These are phyloP conservation scores for Dactylellina parvicollis DNA, from an alignment of 2,329 filamentous ascomycete genomes.

Conservation along the genomic window DNA sequence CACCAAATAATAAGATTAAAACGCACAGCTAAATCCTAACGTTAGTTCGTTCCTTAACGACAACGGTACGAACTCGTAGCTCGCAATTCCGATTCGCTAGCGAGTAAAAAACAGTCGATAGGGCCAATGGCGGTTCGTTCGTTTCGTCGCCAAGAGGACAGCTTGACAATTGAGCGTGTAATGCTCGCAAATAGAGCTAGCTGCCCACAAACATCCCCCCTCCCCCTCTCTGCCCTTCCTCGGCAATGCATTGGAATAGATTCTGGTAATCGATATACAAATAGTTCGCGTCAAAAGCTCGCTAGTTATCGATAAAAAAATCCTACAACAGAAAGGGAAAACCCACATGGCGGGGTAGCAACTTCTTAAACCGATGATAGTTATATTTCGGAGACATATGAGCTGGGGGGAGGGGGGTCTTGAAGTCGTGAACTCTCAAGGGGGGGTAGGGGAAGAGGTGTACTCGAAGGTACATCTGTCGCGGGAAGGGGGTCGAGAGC, in stretches of 20 bases:
- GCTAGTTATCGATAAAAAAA: too few relatives aligned
- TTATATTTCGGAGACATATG: constrained; percentile 26
- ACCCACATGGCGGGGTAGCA: constrained; percentile 33
- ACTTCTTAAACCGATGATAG: constrained; percentile 19
- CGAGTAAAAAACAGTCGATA: too few relatives aligned
- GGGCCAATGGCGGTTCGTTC: neutral
- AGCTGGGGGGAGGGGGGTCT: constrained; percentile 11
- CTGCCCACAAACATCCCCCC: neutral
- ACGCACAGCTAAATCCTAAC: too few relatives aligned
- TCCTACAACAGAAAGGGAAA: too few relatives aligned
- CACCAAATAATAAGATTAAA: too few relatives aligned
- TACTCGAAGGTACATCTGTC: constrained; percentile 45
- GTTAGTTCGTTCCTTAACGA: too few relatives aligned
- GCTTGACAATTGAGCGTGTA: constrained; percentile 25
- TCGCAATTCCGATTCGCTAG: too few relatives aligned
- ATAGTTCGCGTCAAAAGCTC: too few relatives aligned
- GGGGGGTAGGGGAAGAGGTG: constrained; percentile 32
- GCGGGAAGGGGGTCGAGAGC: constrained; percentile 24
- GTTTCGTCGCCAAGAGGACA: constrained; percentile 28
- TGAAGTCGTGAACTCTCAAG: neutral
- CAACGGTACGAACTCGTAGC: too few relatives aligned
- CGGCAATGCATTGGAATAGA: constrained; percentile 28
- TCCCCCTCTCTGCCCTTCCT: neutral
- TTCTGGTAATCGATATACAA: constrained; percentile 44
- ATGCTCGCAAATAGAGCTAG: constrained; percentile 9